Evolutionary conservation across 2,329 filamentous ascomycete species (phyloP).

Genomic region (Sporothrix brunneoviolacea): DNA sequence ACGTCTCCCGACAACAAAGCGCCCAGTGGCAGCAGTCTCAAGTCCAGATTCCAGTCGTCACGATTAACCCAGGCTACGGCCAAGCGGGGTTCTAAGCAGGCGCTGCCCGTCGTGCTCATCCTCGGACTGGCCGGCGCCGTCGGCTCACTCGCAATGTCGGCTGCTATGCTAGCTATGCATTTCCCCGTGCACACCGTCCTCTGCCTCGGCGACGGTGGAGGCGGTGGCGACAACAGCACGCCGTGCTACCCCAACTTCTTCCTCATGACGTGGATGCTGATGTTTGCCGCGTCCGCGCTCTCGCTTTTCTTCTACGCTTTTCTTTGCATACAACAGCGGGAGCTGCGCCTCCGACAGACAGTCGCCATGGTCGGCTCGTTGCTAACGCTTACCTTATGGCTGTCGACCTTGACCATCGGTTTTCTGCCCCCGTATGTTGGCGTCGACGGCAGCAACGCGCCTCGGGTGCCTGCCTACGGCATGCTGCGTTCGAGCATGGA

Average conservation of each 20-base stretch:
- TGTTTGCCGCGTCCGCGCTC: not conserved
- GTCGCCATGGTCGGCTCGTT: slow-evolving; percentile 7
- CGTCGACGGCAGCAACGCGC: not conserved
- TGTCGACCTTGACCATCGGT: slow-evolving; percentile 8
- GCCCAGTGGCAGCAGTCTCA: no score
- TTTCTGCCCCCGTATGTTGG: slow-evolving; percentile 5
- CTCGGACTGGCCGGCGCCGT: not conserved
- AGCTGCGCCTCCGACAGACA: slow-evolving; percentile 10
- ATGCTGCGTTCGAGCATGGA: slow-evolving; percentile 15
- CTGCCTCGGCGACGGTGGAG: not conserved
- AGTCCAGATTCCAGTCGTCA: no score
- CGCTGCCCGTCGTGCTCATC: slow-evolving; percentile 1
- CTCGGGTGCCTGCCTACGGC: slow-evolving; percentile 9
- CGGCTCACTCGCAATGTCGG: slow-evolving; percentile 1
- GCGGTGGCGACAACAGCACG: not conserved
- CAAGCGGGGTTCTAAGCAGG: not conserved
- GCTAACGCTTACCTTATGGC: slow-evolving; percentile 8
- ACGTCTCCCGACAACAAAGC: no score
- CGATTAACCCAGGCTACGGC: no score
- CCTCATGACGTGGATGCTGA: slow-evolving; percentile 12
- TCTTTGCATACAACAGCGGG: slow-evolving; percentile 5
- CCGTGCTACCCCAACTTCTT: slow-evolving; percentile 18
- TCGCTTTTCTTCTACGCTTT: slow-evolving; percentile 5
- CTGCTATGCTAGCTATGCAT: slow-evolving; percentile 10
- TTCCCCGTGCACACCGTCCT: slow-evolving; percentile 12